Evolutionary conservation across 805 yeast species (phyloP).

Genomic region (Hyphopichia homilentoma): DNA sequence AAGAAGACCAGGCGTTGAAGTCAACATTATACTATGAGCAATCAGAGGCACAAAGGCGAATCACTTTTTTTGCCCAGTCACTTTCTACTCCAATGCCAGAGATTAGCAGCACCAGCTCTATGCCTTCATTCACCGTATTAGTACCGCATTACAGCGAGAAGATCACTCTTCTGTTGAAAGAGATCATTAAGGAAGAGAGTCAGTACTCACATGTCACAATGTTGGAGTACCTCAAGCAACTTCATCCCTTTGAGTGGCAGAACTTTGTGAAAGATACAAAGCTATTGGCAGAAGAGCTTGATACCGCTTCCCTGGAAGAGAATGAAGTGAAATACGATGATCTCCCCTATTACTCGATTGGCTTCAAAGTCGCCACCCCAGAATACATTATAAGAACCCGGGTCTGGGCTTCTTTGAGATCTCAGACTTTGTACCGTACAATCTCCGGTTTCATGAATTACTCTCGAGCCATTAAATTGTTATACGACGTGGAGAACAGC

Average conservation of each 20-base stretch:
- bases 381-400: slow-evolving; percentile 94
- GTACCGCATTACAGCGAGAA: slow-evolving; percentile 96
- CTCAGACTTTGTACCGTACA: slow-evolving; percentile 95
- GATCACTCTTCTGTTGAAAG: slow-evolving; percentile 88
- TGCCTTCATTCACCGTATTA: slow-evolving; percentile 84
- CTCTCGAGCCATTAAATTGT: slow-evolving; percentile 89
- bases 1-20: slow-evolving; percentile 69
- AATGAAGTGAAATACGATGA: slow-evolving; percentile 66
- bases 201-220: slow-evolving; percentile 93
- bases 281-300: slow-evolving; percentile 91
- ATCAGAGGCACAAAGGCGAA: slow-evolving; percentile 78
- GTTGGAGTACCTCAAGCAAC: slow-evolving; percentile 88
- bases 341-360: slow-evolving; percentile 91
- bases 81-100: slow-evolving; percentile 82
- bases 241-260: slow-evolving; percentile 97
- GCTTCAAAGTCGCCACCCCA: slow-evolving; percentile 96
- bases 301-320: slow-evolving; percentile 26
- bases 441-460: slow-evolving; percentile 98
- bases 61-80: slow-evolving; percentile 88
- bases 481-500: slow-evolving; percentile 88
- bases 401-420: slow-evolving; percentile 97
- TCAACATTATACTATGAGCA: slow-evolving; percentile 55
- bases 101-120: slow-evolving; percentile 57
- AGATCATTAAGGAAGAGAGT: slow-evolving; percentile 95
- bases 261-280: slow-evolving; percentile 96